Evolutionary conservation across 1,284 basidiomycete species (phyloP), one percentile per base, ranked within the genome.

Genomic region (Phlebopus sp.): DNA sequence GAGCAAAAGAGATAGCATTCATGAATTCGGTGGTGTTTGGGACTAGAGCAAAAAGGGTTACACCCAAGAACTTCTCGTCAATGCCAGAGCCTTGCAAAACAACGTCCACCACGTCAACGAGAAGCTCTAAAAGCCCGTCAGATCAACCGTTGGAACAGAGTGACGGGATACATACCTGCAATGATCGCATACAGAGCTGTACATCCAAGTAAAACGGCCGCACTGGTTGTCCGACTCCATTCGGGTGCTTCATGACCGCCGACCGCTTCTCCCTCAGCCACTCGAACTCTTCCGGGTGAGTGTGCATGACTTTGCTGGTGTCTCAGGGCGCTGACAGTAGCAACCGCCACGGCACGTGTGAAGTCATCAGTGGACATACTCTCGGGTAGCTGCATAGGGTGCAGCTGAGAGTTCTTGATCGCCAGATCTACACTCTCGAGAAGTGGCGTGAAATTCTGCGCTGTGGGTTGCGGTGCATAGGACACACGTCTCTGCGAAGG

Each of bases 1-100:
- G 72, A 14, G 97, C 96, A 63, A 99, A 99, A n/a, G 93, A 96
- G 62, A 99, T 97, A 47, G 97, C 97, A 66, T 99, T 99, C 96
- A 99, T 98, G 67, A 99, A 99, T 71, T 99, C 97, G 17, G 97
- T 99, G 14, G 95, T 97, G 68, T 99, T 99, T 9, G 97, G 97
- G 0, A 99, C 95, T 29, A 99, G 79, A 2, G 97, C 96, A 61
- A 99, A 99, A 8, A 99, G 77, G 0, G 95, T 98, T 49, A 99
- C 79, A 38, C 97, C 97, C 27, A 99, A 78, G 75, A 99, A 96
- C 67, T 99, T 99, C 66, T 99, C 96, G 54, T 97, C 92, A 32
- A 99, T 90, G 0, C 92, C 92, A 0, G 92, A 93, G n/a, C 86
- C 93, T 54, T 92, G 75, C 18, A 99, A 75, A 2, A 99, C 86